A percentile compares a stretch with the other conserved stretches of the same genome.
Evolutionary conservation across 2,329 filamentous ascomycete genomes (phyloP).

Genomic region (Microdochium trichocladiopsis): DNA sequence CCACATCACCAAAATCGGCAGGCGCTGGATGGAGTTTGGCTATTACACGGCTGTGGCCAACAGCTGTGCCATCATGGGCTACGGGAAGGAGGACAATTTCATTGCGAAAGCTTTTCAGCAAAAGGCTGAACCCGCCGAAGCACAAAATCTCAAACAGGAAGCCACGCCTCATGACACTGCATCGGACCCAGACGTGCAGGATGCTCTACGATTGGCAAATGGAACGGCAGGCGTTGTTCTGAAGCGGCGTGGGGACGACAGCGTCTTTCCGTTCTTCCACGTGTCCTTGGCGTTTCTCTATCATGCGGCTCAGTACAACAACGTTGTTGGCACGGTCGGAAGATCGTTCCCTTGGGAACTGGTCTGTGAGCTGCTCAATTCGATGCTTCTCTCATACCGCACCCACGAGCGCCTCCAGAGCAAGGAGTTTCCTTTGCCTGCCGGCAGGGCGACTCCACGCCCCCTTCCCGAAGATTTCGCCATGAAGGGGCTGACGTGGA

Average conservation of each 20-base stretch:
- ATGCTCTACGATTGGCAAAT: slow-evolving; percentile 14
- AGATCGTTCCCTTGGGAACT: slow-evolving; percentile 44
- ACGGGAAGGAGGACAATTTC: slow-evolving; percentile 40
- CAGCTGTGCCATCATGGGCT: slow-evolving; percentile 43
- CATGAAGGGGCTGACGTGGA: slow-evolving; percentile 56
- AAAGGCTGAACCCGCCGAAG: slow-evolving; percentile 16
- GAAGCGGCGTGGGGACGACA: slow-evolving; percentile 45
- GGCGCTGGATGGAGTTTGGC: slow-evolving; percentile 44
- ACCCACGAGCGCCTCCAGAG: slow-evolving; percentile 27
- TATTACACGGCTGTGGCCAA: slow-evolving; percentile 52
- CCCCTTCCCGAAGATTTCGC: slow-evolving; percentile 65
- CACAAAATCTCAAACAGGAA: slow-evolving; percentile 11
- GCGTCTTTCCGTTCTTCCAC: slow-evolving; percentile 57
- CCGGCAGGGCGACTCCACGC: slow-evolving; percentile 32
- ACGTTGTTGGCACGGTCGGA: slow-evolving; percentile 36
- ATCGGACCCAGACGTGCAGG: slow-evolving; percentile 6
- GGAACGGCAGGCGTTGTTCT: slow-evolving; percentile 32
- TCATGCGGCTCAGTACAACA: slow-evolving; percentile 31
- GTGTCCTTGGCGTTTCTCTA: slow-evolving; percentile 53
- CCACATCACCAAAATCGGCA: slow-evolving; percentile 44
- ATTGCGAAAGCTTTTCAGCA: slow-evolving; percentile 32
- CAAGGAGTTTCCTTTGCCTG: slow-evolving; percentile 38
- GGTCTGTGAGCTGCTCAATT: slow-evolving; percentile 33
- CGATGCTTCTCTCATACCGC: slow-evolving; percentile 21
- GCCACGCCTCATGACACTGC: slow-evolving; percentile 2